Evolutionary conservation across 495 filamentous ascomycete species (phyloP), one percentile per base, ranked within the genome.

Genomic region (Lasiosphaeria hispida): DNA sequence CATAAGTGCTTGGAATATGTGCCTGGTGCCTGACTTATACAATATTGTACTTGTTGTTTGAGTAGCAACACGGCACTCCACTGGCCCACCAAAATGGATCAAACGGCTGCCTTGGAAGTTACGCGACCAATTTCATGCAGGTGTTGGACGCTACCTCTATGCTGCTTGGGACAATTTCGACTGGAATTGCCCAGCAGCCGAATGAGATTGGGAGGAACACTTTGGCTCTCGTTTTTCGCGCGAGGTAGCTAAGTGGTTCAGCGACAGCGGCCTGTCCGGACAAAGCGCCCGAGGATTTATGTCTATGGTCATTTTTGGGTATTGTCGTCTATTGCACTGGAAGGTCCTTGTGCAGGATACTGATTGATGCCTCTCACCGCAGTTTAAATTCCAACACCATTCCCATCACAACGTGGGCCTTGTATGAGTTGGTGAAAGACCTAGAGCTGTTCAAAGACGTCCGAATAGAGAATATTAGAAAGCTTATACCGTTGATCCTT

Each of bases 51-150:
- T n/a, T n/a, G n/a, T n/a, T n/a, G n/a, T n/a, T n/a, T n/a, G n/a
- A n/a, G n/a, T n/a, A n/a, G n/a, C n/a, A n/a, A n/a, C n/a, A n/a
- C n/a, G n/a, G n/a, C n/a, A n/a, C n/a, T n/a, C n/a, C 5, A 61
- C 40, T 23, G 62, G 64, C 1, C 30, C 60, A 2, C 61, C 67
- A 13, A 56, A 83, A 79, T 47, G 85, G 85, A 7, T 89, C 82
- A 83, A 81, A 77, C 33, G 84, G 80, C 7, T 83, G 77, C 1
- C 69, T 83, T 51, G 80, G 14, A 43, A 30, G 8, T 37, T 39
- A 8, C 61, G 59, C n/a, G 64, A 65, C 3, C 19, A 39, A 0
- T 54, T 63, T 0, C 45, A 47, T 35, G 49, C 4, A 4, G 42
- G 51, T 35, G 18, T 13, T 10, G 33, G 19, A 5, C 47, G 48